Base-by-base conservation (phyloP, 306 rosid genomes). In the Cucurbita moschata region DNA sequence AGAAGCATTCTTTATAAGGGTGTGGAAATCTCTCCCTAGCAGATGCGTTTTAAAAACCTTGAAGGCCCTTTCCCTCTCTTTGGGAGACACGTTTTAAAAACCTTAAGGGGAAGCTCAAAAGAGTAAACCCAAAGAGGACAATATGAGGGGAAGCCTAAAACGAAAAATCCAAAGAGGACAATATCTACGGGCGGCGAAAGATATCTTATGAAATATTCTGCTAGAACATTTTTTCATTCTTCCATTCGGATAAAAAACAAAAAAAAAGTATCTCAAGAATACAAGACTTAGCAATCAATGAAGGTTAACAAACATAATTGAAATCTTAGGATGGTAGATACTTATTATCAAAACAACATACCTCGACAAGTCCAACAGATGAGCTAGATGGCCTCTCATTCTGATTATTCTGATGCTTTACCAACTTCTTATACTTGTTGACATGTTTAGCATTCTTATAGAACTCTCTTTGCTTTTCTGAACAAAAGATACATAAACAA, bases 401-500 rank as follows among this genome's bases (percentile, higher is more conserved):
- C 38, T 51, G 84, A 69, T 78, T 85, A 78, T 75, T 83, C 52
- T 80, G 81, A 59, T 80, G 85, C 77, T 87, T 92, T 38, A 87
- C 43, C 63, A 84, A 80, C 83, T 86, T 90, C 88, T 79, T 87
- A 66, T 75, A 92, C 91, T 92, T 92, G 37, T 81, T 85, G 74
- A 92, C 88, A 39, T 79, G 78, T 76, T 88, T 90, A n/a, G 92
- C 95, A 82, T 92, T 90, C 79, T 84, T 84, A 65, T 87, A 80
- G 66, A 92, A 81, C 84, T 90, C 98, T 60, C 82, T 86, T 42
- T 90, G 87, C 78, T 87, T 90, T 76, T 92, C 96, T 92, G 89
- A 73, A 66, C 80, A 58, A 39, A 39, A 70, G 40, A 40, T 19
- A 81, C 67, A 76, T 16, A 83, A 47, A 76, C 8, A 26, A 30